Base-by-base conservation (phyloP, 148 eudicot species). In the Polygonum aviculare region DNA sequence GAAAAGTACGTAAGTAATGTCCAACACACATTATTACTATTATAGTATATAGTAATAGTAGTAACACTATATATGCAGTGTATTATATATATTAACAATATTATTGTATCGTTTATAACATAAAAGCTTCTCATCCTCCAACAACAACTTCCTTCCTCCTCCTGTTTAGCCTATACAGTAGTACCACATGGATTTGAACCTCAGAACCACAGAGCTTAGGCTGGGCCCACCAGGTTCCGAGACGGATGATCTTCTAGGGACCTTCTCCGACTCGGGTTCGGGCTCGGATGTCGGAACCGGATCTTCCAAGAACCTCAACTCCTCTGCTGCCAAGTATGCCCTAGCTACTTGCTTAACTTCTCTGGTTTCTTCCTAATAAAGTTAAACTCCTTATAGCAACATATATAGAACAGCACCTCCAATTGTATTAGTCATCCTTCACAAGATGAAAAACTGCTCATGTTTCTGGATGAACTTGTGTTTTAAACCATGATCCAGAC, bases 221-320 rank as follows among this genome's bases (percentile, higher is more conserved):
- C 31, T 57, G 35, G 63, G 63, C 33, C 63, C 63, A 57, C 63
- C 63, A 21, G 63, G 63, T 2, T 57, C 33, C 49, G 72, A 3
- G 75, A 70, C 48, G 72, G 74, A 71, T 19, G 74, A 60, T 45
- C 36, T 41, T 76, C 31, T 80, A 39, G 81, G 80, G 38, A 79
- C 90, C 19, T 90, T 90, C 54, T 83, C 88, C 62, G 85, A 45
- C 48, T 45, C 48, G 48, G 48, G 9, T 45, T 45, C 48, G 48
- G 48, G 48, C 9, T 45, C 48, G 79, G 81, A 83, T 1, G 55
- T 55, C 8, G 33, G 31, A 57, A 57, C 63, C 63, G 63, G 63
- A 12, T 57, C 33, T 21, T 21, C 33, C 63, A n/a, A 57, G 31
- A 19, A 5, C 12, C 63, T 8, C 33, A 57, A 57, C 63, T 57